Percentiles rank a stretch among this genome's conserved stretches.
phyloP scores from a whole-genome alignment of 176 grass and related monocot genomes.

The barley (Hordeum vulgare) region DNA sequence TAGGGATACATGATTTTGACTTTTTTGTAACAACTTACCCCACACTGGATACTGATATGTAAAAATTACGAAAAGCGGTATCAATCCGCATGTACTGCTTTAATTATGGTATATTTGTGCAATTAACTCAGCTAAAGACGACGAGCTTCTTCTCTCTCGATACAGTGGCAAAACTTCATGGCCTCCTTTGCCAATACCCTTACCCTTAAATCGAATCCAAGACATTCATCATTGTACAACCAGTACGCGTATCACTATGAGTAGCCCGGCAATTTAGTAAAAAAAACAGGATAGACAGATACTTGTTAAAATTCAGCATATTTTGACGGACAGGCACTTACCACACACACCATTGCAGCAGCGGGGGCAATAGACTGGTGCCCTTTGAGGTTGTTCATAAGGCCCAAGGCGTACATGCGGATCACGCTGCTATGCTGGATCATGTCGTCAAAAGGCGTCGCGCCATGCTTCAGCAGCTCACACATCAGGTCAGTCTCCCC shows the following conservation, averaged over 20 bases:
- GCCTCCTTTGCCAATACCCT: too few relatives aligned
- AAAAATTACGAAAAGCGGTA: too few relatives aligned
- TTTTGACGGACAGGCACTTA: too few relatives aligned
- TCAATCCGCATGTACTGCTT: too few relatives aligned
- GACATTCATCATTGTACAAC: neutral
- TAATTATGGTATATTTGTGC: too few relatives aligned
- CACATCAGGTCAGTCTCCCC: neutral
- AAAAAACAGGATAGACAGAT: too few relatives aligned
- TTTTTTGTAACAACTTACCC: too few relatives aligned
- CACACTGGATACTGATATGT: too few relatives aligned
- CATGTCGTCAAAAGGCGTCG: neutral
- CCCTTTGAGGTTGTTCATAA: neutral
- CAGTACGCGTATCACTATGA: neutral
- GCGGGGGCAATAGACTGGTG: too few relatives aligned
- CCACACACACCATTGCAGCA: neutral
- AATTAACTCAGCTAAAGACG: too few relatives aligned
- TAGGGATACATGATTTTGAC: too few relatives aligned
- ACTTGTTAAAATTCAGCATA: too few relatives aligned
- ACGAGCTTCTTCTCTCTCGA: neutral
- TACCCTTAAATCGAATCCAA: neutral
- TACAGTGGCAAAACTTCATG: neutral
- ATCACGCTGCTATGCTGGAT: neutral
- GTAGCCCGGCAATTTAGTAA: neutral
- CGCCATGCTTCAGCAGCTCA: constrained; percentile 5
- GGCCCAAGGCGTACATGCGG: neutral